Conservation (phyloP, 371 early-diverging fungal genomes). For the Saksenaea oblongispora region DNA sequence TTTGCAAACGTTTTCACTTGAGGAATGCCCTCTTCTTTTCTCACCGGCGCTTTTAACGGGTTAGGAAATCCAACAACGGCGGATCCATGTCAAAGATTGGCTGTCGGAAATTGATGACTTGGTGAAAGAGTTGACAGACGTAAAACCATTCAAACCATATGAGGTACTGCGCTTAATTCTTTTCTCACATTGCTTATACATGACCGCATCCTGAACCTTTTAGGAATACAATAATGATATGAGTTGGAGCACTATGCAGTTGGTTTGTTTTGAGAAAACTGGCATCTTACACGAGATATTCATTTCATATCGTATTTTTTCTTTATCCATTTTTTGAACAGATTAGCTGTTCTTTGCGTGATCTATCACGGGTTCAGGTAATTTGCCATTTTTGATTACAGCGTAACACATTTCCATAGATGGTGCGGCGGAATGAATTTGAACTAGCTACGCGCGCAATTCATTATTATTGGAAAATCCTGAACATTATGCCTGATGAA, state of each 20-base stretch:
- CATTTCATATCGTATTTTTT: neutral
- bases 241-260: conserved; percentile 27
- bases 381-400: neutral
- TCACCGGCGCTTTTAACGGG: neutral
- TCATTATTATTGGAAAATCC: conserved; percentile 24
- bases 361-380: conserved; percentile 22
- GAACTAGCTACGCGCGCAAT: conserved; percentile 16
- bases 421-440: conserved; percentile 10
- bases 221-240: conserved; percentile 22
- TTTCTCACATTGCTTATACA: neutral
- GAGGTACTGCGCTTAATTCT: conserved; percentile 10
- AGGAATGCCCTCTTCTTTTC: neutral
- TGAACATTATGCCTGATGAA: conserved; percentile 8
- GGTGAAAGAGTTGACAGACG: conserved; percentile 10
- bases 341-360: conserved; percentile 30
- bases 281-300: neutral
- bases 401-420: conserved; percentile 10
- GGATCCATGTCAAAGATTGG: conserved; percentile 23
- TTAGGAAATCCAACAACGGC: conserved; percentile 23
- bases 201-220: neutral
- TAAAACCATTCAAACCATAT: conserved; percentile 13
- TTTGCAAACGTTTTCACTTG: neutral
- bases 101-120: conserved; percentile 12
- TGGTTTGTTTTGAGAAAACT: conserved; percentile 12
- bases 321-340: conserved; percentile 1